phyloP scores from a whole-genome alignment of 805 yeast species.

The Maudiozyma barnettii region DNA sequence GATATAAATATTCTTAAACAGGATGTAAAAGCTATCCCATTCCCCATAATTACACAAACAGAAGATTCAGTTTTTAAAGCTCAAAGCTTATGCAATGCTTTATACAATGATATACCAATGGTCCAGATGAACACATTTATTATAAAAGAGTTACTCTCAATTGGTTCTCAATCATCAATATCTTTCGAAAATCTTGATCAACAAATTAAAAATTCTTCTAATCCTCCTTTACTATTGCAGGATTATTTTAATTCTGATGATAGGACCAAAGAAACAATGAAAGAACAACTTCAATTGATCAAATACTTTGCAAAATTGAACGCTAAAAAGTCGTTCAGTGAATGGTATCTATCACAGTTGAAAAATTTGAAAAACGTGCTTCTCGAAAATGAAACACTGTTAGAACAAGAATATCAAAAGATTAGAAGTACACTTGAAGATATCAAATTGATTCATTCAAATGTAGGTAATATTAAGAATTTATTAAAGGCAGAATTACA shows the following conservation, averaged over 20 bases:
- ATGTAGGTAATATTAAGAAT: slow-evolving; percentile 11
- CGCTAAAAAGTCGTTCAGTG: slow-evolving; percentile 50
- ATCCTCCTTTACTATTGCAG: slow-evolving; percentile 43
- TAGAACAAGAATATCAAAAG: slow-evolving; percentile 20
- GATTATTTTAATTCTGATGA: slow-evolving; percentile 37
- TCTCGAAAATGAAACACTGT: slow-evolving; percentile 17
- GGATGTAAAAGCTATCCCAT: slow-evolving; percentile 4
- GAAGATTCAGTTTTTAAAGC: slow-evolving; percentile 6
- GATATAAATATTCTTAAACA: slow-evolving; percentile 10
- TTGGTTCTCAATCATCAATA: slow-evolving; percentile 40
- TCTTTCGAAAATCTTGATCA: slow-evolving; percentile 39
- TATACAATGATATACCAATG: slow-evolving; percentile 23
- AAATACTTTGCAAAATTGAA: slow-evolving; percentile 44
- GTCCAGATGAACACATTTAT: slow-evolving; percentile 44
- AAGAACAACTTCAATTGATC: slow-evolving; percentile 39
- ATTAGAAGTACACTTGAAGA: slow-evolving; percentile 10
- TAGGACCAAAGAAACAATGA: slow-evolving; percentile 34
- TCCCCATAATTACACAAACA: slow-evolving; percentile 3
- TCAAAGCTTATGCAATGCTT: slow-evolving; percentile 10
- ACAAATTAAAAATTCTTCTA: slow-evolving; percentile 43
- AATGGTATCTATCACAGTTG: slow-evolving; percentile 48
- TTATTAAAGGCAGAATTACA: slow-evolving; percentile 15
- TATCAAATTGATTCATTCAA: slow-evolving; percentile 6
- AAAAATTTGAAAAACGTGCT: slow-evolving; percentile 34
- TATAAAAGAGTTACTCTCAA: slow-evolving; percentile 42